A percentile compares a stretch with the other conserved stretches of the same genome.
These are phyloP conservation scores for Arctium minus DNA, from an alignment of 129 eudicot genomes.

Conservation along the genomic window DNA sequence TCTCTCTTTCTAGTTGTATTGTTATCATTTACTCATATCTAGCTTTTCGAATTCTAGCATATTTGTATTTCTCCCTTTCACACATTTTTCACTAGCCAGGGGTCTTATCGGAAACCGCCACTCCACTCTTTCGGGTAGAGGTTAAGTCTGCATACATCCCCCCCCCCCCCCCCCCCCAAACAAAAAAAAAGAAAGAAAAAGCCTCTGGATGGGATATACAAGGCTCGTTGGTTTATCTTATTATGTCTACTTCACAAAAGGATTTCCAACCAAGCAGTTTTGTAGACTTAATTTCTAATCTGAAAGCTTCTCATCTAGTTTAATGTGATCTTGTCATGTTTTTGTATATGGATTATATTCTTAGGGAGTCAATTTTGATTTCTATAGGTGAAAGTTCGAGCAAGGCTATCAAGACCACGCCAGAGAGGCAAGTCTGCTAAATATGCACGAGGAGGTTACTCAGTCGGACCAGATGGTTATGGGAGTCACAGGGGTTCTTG, in stretches of 20 bases:
- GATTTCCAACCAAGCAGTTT: background rate
- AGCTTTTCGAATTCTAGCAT: too few species aligned
- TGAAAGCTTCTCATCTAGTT: background rate
- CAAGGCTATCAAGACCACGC: constrained; percentile 49
- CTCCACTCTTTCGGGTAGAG: too few species aligned
- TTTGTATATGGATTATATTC: background rate
- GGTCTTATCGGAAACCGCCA: too few species aligned
- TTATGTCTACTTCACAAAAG: background rate
- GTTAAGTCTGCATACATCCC: too few species aligned
- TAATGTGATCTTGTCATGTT: background rate
- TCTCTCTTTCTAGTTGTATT: too few species aligned
- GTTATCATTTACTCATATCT: too few species aligned
- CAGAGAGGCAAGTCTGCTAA: constrained; percentile 44
- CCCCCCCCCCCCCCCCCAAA: too few species aligned
- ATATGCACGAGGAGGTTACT: constrained; percentile 45
- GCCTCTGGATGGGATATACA: too few species aligned
- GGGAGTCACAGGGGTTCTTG: constrained; percentile 28
- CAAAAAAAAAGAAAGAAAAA: too few species aligned
- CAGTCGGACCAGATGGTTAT: constrained; percentile 27
- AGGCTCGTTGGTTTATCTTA: too few species aligned
- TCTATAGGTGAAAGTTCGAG: constrained; percentile 40
- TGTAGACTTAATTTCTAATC: background rate
- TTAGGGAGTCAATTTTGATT: background rate
- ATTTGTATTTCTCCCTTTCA: too few species aligned
- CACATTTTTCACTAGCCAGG: too few species aligned